Percentiles rank a stretch among this genome's conserved stretches.
Evolutionary conservation across 2,329 filamentous ascomycete genomes (phyloP).

Genomic region (Nemania sp.): DNA sequence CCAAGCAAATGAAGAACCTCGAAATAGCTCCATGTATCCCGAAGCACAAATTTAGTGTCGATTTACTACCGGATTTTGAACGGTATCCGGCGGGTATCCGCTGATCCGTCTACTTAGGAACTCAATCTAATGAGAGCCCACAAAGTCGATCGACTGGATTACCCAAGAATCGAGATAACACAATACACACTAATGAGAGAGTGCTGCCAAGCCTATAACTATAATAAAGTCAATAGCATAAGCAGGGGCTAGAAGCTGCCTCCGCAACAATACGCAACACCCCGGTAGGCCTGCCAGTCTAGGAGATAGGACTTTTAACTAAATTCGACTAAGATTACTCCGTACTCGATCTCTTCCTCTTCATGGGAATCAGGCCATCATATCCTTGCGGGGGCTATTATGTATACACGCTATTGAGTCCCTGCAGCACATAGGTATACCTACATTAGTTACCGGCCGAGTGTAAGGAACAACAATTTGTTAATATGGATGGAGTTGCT

Average conservation of each 20-base stretch:
- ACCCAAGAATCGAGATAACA: background rate
- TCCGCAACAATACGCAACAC: background rate
- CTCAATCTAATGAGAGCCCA: background rate
- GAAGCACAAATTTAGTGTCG: background rate
- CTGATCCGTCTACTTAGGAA: background rate
- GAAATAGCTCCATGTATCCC: constrained; percentile 2
- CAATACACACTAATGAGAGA: constrained; percentile 2
- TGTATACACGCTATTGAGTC: background rate
- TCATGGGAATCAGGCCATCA: constrained; percentile 4
- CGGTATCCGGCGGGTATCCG: background rate
- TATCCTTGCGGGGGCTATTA: background rate
- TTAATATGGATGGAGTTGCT: background rate
- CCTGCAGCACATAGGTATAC: background rate
- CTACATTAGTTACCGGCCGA: background rate
- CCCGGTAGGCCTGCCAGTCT: background rate
- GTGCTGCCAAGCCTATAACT: background rate
- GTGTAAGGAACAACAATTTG: background rate
- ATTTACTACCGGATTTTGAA: background rate
- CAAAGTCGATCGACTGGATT: background rate
- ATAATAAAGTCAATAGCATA: background rate
- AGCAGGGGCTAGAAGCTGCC: background rate
- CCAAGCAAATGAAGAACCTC: background rate
- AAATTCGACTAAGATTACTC: background rate
- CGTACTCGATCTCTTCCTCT: background rate
- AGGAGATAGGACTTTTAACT: constrained; percentile 4